Evolutionary conservation across 805 yeast genomes (phyloP), one percentile per base, ranked within the genome.

Genomic region (Yamadazyma nakazawae): DNA sequence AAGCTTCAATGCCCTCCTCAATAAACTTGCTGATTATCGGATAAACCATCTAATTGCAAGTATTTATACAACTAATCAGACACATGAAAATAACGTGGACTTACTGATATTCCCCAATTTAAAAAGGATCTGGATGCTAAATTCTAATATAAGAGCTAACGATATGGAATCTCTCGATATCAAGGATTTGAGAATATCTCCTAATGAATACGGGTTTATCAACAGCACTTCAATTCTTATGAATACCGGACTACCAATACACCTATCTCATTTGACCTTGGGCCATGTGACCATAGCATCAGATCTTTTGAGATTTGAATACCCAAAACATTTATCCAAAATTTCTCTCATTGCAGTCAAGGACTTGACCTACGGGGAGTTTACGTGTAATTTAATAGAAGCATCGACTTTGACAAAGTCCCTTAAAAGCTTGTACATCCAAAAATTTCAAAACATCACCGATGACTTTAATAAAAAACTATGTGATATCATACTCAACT

Each of bases 121-220:
- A n/a, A 34, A 37, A n/a, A 42, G 47, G 34, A n/a, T 56, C 3
- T 54, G 63, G 61, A 26, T 52, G 12, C 51, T 51, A 8, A 52
- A 57, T 40, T 53, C 56, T 25, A 53, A 53, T 42, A 2, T 43
- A 4, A 6, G 32, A 12, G 17, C 41, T 5, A 11, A 13, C 8
- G 26, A 37, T 18, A 37, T 28, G 8, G 5, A 2, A 9, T 43
- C 28, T 36, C 41, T 43, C 12, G 17, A 37, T 13, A 19, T 43
- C 12, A 40, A 21, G 11, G 42, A 34, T n/a, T 34, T 57, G 5
- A 24, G 39, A 7, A 35, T 57, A 13, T 48, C 43, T 36, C 61
- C 62, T 3, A 57, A 55, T 46, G 34, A 34, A 31, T 42, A 40
- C 32, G 60, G 61, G 7, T 25, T 35, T 21, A 21, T 43, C 31